Conservation (phyloP, 139 green algal species). For the Chlamydomonas sp. region DNA sequence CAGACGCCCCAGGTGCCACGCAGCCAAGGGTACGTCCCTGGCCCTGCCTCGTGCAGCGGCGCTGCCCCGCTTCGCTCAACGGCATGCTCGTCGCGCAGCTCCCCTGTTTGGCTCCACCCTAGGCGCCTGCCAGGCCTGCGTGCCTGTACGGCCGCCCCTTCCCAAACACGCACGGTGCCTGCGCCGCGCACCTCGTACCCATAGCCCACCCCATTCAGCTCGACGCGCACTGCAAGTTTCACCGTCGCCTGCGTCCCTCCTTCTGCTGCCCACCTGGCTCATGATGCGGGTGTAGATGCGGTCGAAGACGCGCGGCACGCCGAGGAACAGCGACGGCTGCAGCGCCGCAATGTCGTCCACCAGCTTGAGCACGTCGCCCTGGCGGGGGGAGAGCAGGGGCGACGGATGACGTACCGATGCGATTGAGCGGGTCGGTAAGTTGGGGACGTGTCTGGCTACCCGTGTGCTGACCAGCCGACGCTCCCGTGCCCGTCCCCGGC, state of each 20-base stretch:
- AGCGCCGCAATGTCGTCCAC: conserved; percentile 87
- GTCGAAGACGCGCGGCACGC: conserved; percentile 97
- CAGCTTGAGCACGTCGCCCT: conserved; percentile 85
- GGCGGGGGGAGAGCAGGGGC: background rate
- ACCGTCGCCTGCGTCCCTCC: background rate
- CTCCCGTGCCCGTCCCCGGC: too few relatives aligned
- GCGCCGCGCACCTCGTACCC: too few relatives aligned
- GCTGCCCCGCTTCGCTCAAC: too few relatives aligned
- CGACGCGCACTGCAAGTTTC: too few relatives aligned
- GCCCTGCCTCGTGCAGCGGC: too few relatives aligned
- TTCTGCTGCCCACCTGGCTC: conserved; percentile 50
- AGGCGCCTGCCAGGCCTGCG: too few relatives aligned
- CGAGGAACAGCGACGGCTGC: conserved; percentile 92
- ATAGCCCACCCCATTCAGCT: too few relatives aligned
- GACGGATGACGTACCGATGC: background rate
- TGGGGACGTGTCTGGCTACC: background rate
- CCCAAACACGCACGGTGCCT: background rate
- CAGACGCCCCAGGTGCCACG: too few relatives aligned
- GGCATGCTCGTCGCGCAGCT: too few relatives aligned
- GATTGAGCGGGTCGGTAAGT: background rate
- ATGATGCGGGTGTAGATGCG: conserved; percentile 90
- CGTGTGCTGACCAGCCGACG: background rate
- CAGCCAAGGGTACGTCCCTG: too few relatives aligned
- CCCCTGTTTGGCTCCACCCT: too few relatives aligned
- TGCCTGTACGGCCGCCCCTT: background rate